A percentile compares a stretch with the other conserved stretches of the same genome.
Conservation (phyloP, 2,329 filamentous ascomycete species). For the Clonostachys byssicola region DNA sequence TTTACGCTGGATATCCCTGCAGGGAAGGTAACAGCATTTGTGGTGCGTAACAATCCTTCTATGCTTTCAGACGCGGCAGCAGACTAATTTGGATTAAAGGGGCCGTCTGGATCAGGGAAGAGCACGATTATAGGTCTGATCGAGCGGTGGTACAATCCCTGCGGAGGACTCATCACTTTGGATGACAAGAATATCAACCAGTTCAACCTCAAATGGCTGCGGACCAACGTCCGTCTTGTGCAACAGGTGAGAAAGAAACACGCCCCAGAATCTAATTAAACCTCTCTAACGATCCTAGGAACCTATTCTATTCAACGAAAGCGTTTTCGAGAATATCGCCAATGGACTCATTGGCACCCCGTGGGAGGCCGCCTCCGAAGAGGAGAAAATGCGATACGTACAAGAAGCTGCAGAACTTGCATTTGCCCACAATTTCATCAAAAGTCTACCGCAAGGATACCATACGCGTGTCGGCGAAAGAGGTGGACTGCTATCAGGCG, state of each 20-base stretch:
- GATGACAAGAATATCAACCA: conserved; percentile 26
- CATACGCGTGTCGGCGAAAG: conserved; percentile 58
- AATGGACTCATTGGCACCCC: conserved; percentile 39
- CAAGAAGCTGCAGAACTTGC: conserved; percentile 41
- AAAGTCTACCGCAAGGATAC: conserved; percentile 37
- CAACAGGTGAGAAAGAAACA: conserved; percentile 11
- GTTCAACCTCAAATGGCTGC: conserved; percentile 31
- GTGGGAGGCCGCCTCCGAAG: conserved; percentile 27
- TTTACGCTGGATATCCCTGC: conserved; percentile 27
- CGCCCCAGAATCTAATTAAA: neutral
- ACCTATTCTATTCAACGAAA: conserved; percentile 37
- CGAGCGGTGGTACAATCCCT: neutral
- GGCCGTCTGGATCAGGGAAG: conserved; percentile 1
- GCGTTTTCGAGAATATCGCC: conserved; percentile 51
- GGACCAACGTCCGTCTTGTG: conserved; percentile 37
- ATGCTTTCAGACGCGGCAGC: neutral
- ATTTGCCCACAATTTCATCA: conserved; percentile 47
- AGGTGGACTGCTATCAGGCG: conserved; percentile 72
- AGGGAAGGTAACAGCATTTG: conserved; percentile 22
- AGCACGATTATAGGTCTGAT: conserved; percentile 15
- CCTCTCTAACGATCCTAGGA: conserved; percentile 19
- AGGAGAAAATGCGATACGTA: conserved; percentile 36
- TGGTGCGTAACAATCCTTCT: conserved; percentile 6
- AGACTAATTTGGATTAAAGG: neutral
- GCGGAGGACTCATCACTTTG: neutral